These are phyloP conservation scores for Powellomyces hirtus DNA, from an alignment of 192 early-diverging fungal species.

Conservation along the genomic window DNA sequence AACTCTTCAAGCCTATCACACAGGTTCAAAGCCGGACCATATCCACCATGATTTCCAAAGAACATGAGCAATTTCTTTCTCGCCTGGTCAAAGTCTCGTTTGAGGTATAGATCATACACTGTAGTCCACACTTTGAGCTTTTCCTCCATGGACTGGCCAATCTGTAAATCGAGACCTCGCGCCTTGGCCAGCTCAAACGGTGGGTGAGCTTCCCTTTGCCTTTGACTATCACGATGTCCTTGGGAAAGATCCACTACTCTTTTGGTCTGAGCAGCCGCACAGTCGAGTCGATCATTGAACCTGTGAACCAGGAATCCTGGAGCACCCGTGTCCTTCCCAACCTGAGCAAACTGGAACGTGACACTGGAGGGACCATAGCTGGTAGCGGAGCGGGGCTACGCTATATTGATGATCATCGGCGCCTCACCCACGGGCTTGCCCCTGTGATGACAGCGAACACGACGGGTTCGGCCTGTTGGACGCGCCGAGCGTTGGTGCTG, in stretches of 20 bases:
- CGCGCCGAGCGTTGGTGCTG: no score
- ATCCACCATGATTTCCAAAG: background rate
- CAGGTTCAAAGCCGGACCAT: background rate
- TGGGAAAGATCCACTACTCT: slow-evolving; percentile 3
- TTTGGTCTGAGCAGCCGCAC: background rate
- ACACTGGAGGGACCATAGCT: slow-evolving; percentile 13
- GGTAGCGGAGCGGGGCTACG: no score
- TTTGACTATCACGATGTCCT: slow-evolving; percentile 9
- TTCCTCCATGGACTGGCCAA: no score
- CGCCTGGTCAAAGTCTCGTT: background rate
- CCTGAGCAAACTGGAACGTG: slow-evolving; percentile 29
- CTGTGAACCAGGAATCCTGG: slow-evolving; percentile 16
- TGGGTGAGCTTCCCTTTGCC: background rate
- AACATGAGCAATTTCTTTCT: background rate
- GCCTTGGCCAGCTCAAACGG: background rate
- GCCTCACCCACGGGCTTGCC: no score
- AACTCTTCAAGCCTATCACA: background rate
- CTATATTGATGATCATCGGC: no score
- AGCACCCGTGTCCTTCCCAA: slow-evolving; percentile 23
- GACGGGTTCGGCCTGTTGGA: no score
- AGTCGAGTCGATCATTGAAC: background rate
- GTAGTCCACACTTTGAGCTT: background rate
- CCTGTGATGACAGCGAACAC: no score
- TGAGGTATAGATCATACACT: background rate
- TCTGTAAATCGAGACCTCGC: no score